A percentile compares a stretch with the other conserved stretches of the same genome.
These are phyloP conservation scores for Linaria vulgaris DNA, from an alignment of 257 asterid species.

Conservation along the genomic window DNA sequence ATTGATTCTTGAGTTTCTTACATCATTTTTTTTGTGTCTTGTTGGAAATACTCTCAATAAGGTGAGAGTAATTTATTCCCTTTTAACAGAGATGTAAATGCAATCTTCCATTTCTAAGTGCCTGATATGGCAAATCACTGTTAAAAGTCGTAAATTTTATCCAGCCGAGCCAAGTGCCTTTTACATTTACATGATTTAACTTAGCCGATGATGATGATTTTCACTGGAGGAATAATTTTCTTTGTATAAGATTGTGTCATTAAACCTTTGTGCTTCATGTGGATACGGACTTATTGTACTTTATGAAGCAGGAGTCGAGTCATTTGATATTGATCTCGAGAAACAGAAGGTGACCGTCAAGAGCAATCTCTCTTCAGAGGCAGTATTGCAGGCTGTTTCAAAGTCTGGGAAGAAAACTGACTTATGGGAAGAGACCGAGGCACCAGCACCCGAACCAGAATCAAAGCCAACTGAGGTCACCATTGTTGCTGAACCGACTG, in stretches of 20 bases:
- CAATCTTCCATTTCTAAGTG: not conserved
- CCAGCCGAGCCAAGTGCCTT: too few species aligned
- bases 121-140: too few species aligned
- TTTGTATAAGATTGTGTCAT: too few species aligned
- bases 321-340: constrained; percentile 70
- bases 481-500: constrained; percentile 9
- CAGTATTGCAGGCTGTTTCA: constrained; percentile 77
- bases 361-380: constrained; percentile 75
- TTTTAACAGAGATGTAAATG: not conserved
- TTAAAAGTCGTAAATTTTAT: too few species aligned
- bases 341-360: constrained; percentile 86
- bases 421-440: constrained; percentile 64
- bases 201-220: too few species aligned
- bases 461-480: constrained; percentile 35
- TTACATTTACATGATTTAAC: too few species aligned
- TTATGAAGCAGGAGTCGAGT: constrained; percentile 65
- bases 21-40: not conserved
- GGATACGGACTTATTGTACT: too few species aligned
- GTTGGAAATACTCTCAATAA: not conserved
- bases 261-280: too few species aligned
- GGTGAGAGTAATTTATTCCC: not conserved
- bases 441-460: constrained; percentile 33
- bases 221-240: too few species aligned
- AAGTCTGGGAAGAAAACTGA: constrained; percentile 88
- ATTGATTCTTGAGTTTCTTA: too few species aligned